Percentiles rank a stretch among this genome's conserved stretches.
These are phyloP conservation scores for Auriscalpium orientale DNA, from an alignment of 768 basidiomycete species.

Conservation along the genomic window DNA sequence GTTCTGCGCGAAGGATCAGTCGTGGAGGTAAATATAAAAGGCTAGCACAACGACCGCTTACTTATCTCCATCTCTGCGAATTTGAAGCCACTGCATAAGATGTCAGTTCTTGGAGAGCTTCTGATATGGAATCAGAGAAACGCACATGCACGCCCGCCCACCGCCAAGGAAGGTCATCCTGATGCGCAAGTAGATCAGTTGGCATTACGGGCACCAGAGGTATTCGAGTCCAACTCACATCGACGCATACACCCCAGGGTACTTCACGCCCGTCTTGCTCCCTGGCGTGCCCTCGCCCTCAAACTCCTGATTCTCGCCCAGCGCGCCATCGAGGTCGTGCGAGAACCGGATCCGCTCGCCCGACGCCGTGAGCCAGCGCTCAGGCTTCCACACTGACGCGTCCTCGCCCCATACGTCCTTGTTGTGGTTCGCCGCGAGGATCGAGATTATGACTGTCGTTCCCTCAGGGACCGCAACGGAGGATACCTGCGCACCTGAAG, in stretches of 20 bases:
- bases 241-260: constrained; percentile 28
- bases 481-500: background rate
- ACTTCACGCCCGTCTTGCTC: constrained; percentile 19
- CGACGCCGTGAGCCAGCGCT: constrained; percentile 29
- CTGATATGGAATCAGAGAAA: background rate
- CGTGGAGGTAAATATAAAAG: background rate
- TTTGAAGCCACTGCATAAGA: constrained; percentile 2
- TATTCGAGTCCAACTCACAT: constrained; percentile 11
- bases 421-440: constrained; percentile 24
- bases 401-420: constrained; percentile 33
- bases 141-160: constrained; percentile 1
- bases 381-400: constrained; percentile 35
- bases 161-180: constrained; percentile 6
- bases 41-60: constrained; percentile 16
- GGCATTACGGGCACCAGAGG: background rate
- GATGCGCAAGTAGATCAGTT: background rate
- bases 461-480: constrained; percentile 21
- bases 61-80: constrained; percentile 2
- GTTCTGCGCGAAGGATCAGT: constrained; percentile 20
- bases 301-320: background rate
- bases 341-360: background rate
- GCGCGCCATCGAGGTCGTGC: background rate
- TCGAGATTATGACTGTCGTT: constrained; percentile 19
- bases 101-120: background rate
- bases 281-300: constrained; percentile 4